Conservation (phyloP, 129 eudicot genomes). For the Tanacetum coccineum region DNA sequence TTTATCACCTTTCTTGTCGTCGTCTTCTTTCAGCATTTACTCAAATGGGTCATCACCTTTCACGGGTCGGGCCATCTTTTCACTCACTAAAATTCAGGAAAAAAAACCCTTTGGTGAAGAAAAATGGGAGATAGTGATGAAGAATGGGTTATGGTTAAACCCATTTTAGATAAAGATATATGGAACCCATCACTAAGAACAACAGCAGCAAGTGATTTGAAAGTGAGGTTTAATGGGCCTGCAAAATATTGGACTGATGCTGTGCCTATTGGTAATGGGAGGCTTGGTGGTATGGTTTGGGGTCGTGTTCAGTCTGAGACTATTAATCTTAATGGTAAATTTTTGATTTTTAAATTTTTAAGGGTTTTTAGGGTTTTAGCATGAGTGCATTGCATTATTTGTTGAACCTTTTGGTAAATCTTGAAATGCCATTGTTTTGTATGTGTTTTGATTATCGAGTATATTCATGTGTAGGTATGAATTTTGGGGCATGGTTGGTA, state of each 20-base stretch:
- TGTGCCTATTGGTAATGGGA: conserved; percentile 84
- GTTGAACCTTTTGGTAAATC: no score
- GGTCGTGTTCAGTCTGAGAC: conserved; percentile 67
- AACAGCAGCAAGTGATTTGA: conserved; percentile 30
- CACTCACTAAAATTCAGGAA: conserved; percentile 2
- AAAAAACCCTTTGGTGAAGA: not conserved
- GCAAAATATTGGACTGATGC: conserved; percentile 96
- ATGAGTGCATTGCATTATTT: no score
- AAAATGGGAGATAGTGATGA: conserved; percentile 31
- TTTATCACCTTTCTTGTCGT: conserved; percentile 21
- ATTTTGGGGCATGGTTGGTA: no score
- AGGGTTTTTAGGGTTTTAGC: conserved; percentile 5
- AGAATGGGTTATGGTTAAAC: conserved; percentile 36
- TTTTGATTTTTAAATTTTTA: not conserved
- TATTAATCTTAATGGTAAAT: conserved; percentile 76
- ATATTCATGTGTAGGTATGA: no score
- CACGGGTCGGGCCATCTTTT: conserved; percentile 28
- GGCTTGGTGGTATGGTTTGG: conserved; percentile 88
- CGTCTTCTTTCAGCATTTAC: conserved; percentile 33
- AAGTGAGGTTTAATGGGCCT: conserved; percentile 48
- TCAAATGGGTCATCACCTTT: conserved; percentile 25
- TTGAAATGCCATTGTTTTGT: no score
- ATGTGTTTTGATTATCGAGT: no score
- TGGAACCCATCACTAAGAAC: conserved; percentile 25
- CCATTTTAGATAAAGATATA: conserved; percentile 33